Percentiles rank a stretch among this genome's conserved stretches.
Conservation (phyloP, 208 protist genomes). For the Vickermania ingenoplastis region DNA sequence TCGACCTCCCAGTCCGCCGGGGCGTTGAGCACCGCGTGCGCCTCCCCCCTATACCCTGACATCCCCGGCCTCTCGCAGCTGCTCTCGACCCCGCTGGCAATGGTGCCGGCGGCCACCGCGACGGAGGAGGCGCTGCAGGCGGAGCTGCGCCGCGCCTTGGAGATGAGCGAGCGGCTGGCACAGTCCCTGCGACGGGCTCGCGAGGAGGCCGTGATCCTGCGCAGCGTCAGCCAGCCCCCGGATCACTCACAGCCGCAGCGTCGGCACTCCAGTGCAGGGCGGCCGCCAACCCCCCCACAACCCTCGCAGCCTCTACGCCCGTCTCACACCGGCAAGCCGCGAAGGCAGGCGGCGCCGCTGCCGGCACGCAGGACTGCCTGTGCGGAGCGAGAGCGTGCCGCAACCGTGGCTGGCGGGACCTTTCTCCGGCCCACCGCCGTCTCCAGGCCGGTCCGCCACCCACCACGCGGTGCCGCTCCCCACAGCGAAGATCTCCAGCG, state of each 20-base stretch:
- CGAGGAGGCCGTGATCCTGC: background rate
- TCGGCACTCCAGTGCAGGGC: background rate
- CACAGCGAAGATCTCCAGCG: no score
- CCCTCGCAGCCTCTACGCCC: background rate
- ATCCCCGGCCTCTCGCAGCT: background rate
- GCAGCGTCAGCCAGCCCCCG: background rate
- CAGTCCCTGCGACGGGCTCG: background rate
- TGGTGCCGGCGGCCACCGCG: background rate
- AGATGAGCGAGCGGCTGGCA: background rate
- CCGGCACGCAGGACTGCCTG: no score
- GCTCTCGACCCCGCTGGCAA: background rate
- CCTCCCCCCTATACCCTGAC: background rate
- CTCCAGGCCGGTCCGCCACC: no score
- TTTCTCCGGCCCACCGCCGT: no score
- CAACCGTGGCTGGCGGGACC: no score
- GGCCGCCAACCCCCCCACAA: background rate
- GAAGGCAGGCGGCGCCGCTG: no score
- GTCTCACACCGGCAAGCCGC: no score
- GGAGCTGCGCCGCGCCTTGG: background rate
- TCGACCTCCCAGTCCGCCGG: no score
- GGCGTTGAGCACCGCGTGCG: no score
- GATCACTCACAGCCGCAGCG: background rate
- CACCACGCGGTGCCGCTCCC: no score
- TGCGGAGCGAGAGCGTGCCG: no score
- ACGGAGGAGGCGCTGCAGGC: slow-evolving; percentile 4